phyloP scores from a whole-genome alignment of 441 rosid genomes.

The Brassica balearica region DNA sequence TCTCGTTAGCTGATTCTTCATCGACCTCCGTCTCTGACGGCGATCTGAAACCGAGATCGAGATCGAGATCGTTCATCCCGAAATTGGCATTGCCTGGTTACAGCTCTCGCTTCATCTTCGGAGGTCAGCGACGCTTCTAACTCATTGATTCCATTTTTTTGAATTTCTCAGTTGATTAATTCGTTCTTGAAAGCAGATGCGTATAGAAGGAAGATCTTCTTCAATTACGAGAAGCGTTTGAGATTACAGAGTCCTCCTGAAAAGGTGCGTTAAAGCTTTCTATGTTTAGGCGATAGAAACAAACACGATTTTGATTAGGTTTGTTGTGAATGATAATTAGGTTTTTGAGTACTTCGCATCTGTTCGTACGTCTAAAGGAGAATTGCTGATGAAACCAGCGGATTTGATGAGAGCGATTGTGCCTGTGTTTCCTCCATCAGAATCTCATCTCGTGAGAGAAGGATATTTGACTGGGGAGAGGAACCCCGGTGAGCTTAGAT shows the following conservation, averaged over 20 bases:
- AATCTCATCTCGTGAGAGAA: constrained; percentile 82
- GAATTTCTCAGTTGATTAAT: neutral
- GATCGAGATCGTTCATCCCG: constrained; percentile 36
- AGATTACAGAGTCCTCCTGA: constrained; percentile 90
- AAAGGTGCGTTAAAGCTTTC: constrained; percentile 56
- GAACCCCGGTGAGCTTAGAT: constrained; percentile 77
- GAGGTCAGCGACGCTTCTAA: constrained; percentile 49
- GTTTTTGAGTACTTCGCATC: constrained; percentile 94
- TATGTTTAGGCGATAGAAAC: neutral
- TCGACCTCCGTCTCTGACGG: constrained; percentile 42
- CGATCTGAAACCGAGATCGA: constrained; percentile 38
- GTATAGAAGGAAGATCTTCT: constrained; percentile 84
- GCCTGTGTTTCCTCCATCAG: constrained; percentile 95
- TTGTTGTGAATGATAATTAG: constrained; percentile 42
- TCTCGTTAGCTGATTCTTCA: constrained; percentile 57
- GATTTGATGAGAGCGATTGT: constrained; percentile 92
- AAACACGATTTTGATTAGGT: neutral
- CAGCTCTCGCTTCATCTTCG: constrained; percentile 60
- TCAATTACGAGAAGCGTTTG: constrained; percentile 91
- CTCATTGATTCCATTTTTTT: neutral
- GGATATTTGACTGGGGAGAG: constrained; percentile 93
- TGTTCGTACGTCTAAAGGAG: constrained; percentile 57
- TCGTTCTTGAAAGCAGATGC: constrained; percentile 54
- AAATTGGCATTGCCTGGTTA: constrained; percentile 69
- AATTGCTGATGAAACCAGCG: constrained; percentile 80